phyloP scores from a whole-genome alignment of 352 stramenopile species.

The Phytophthora cactorum region DNA sequence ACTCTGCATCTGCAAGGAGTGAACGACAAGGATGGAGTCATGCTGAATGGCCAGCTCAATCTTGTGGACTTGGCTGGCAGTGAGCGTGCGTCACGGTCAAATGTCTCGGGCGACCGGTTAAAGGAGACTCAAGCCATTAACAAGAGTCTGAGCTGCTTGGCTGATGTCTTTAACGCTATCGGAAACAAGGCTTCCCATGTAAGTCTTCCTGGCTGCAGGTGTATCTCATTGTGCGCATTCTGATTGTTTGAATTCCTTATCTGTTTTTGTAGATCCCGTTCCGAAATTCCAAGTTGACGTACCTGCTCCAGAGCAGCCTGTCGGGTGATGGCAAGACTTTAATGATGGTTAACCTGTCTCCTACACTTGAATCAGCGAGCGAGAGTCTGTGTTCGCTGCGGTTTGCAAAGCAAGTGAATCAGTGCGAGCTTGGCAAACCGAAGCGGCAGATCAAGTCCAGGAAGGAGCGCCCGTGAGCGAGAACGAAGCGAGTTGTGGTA shows the following conservation, averaged over 20 bases:
- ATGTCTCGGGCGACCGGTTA: constrained; percentile 91
- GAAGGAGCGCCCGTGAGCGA: constrained; percentile 45
- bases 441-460: constrained; percentile 91
- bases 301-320: constrained; percentile 97
- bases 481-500: constrained; percentile 8
- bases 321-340: constrained; percentile 98
- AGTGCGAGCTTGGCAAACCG: constrained; percentile 97
- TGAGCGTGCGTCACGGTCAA: constrained; percentile 83
- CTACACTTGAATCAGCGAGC: constrained; percentile 93
- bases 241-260: background rate
- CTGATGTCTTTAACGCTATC: constrained; percentile 98
- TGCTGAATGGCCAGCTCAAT: constrained; percentile 75
- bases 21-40: constrained; percentile 81
- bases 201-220: constrained; percentile 30
- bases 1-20: constrained; percentile 77
- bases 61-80: constrained; percentile 85
- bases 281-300: constrained; percentile 99
- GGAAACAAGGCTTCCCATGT: constrained; percentile 95
- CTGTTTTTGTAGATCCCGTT: constrained; percentile 89
- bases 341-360: constrained; percentile 99
- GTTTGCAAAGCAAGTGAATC: constrained; percentile 97
- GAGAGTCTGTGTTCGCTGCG: constrained; percentile 98
- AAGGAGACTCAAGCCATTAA: constrained; percentile 99
- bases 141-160: constrained; percentile 98
- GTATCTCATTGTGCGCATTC: background rate